Percentiles rank a stretch among this genome's conserved stretches.
Evolutionary conservation across 352 stramenopile genomes (phyloP).

Genomic region (Phytophthora syringae): DNA sequence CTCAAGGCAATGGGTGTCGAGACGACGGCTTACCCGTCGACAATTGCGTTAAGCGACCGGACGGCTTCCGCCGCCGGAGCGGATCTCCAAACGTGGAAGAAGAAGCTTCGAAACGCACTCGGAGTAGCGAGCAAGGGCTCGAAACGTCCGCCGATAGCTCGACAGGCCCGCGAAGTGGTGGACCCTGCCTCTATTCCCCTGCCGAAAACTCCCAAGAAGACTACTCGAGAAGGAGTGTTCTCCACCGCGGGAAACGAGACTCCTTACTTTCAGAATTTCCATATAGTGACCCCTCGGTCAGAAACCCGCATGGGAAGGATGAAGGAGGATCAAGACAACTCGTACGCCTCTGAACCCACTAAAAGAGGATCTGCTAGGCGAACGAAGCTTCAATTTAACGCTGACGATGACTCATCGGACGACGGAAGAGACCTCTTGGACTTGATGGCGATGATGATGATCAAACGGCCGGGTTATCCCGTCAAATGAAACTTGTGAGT

Average conservation of each 20-base stretch:
- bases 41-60: neutral
- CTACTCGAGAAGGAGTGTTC: neutral
- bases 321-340: no score
- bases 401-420: neutral
- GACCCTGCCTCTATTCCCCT: neutral
- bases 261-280: neutral
- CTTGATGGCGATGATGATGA: neutral
- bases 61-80: neutral
- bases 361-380: neutral
- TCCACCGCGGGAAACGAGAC: neutral
- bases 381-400: neutral
- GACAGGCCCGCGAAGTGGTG: neutral
- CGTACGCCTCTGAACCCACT: neutral
- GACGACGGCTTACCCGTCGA: neutral
- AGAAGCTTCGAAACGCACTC: neutral
- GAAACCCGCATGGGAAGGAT: neutral
- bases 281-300: neutral
- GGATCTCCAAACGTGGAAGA: constrained; percentile 4
- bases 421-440: neutral
- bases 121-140: neutral
- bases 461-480: neutral
- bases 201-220: no score
- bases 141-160: neutral
- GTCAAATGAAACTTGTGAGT: neutral
- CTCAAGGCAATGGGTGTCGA: constrained; percentile 1